Conservation (phyloP, 202 grass and related monocot genomes). For the Panicum virgatum region DNA sequence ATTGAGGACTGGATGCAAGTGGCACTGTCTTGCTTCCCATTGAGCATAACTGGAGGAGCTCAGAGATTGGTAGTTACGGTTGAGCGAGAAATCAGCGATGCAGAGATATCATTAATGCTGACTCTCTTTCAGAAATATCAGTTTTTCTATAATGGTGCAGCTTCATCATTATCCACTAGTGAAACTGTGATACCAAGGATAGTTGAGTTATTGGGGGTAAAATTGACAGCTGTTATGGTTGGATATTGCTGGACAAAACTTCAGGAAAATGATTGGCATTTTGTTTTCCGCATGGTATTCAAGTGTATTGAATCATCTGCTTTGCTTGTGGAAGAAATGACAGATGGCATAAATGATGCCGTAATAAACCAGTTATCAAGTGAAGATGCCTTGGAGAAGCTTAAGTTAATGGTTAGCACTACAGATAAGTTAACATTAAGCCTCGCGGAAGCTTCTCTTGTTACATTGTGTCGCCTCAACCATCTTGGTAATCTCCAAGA, state of each 20-base stretch:
- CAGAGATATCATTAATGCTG: conserved; percentile 65
- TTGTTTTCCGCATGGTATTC: conserved; percentile 54
- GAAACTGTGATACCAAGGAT: conserved; percentile 36
- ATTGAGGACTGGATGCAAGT: conserved; percentile 87
- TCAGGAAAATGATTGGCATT: conserved; percentile 75
- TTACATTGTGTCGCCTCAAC: conserved; percentile 65
- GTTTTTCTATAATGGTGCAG: conserved; percentile 32
- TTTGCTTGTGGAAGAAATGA: conserved; percentile 86
- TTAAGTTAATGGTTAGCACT: conserved; percentile 55
- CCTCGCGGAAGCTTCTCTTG: conserved; percentile 61
- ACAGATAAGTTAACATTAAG: conserved; percentile 58
- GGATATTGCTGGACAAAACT: conserved; percentile 81
- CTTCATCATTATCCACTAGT: conserved; percentile 33
- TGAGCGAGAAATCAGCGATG: conserved; percentile 53
- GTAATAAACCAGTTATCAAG: conserved; percentile 43
- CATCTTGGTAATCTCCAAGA: conserved; percentile 52
- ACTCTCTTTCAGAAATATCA: conserved; percentile 72
- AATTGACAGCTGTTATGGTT: conserved; percentile 67
- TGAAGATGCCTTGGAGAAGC: conserved; percentile 54
- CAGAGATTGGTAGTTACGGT: conserved; percentile 55
- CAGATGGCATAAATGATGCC: conserved; percentile 60
- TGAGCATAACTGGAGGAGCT: conserved; percentile 64
- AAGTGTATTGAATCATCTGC: conserved; percentile 76
- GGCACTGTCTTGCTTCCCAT: conserved; percentile 82
- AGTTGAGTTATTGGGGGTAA: conserved; percentile 66